Evolutionary conservation across 2,329 filamentous ascomycete species (phyloP), one percentile per base, ranked within the genome.

Genomic region (Diaporthe ampelina): DNA sequence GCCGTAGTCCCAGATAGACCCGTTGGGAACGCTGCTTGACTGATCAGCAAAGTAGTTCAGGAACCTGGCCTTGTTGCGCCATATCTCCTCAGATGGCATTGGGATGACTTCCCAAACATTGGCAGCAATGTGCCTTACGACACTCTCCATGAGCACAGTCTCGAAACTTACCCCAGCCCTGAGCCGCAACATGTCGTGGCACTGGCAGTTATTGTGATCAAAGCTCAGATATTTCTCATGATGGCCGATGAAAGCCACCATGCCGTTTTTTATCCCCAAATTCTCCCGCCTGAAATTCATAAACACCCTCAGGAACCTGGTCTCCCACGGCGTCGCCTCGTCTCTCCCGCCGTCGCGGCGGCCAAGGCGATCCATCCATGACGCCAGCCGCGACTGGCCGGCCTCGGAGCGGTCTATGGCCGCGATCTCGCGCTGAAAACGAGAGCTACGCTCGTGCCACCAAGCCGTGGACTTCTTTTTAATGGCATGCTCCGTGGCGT

Each of bases 261-360:
- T 35, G 5, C 7, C 9, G 0, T 7, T 26, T 7, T 17, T 24
- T 1, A 3, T 11, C 1, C 19, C 3, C 5, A 17, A 17, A 11
- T 67, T 5, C 3, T 9, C 1, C 6, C n/a, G 26, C 19, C 5
- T n/a, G 21, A 32, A 50, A 3, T 3, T 19, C 7, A 10, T n/a
- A 3, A 24, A 2, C 11, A 37, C 5, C 13, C 1, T 6, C 6
- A 32, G 0, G 19, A 50, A 50, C 13, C 61, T 24, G 19, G 61
- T 67, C 26, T 35, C 9, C 43, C 43, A 67, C 5, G 43, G 61
- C 29, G 43, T 65, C 24, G 19, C 40, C 15, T 21, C 24, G n/a
- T 13, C 1, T 9, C 3, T 4, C 1, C 56, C 2, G 6, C 32
- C 17, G 10, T 37, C 11, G 15, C 17, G 5, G n/a, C 58, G 17